phyloP scores from a whole-genome alignment of 192 early-diverging fungal genomes.

The Glomus cerebriforme region DNA sequence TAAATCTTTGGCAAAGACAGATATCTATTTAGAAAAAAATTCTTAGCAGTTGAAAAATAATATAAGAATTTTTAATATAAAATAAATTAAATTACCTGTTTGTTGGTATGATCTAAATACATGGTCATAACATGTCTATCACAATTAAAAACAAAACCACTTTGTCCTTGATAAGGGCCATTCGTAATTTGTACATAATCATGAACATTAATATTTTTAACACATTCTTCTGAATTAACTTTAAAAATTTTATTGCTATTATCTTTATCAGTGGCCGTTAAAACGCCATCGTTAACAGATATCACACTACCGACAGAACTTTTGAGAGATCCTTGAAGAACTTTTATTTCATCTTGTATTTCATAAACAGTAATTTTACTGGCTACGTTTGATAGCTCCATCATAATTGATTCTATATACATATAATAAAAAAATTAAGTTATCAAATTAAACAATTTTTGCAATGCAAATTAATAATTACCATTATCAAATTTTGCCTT shows the following conservation, averaged over 20 bases:
- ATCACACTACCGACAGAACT: neutral
- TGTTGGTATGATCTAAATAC: neutral
- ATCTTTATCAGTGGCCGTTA: neutral
- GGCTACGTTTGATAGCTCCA: neutral
- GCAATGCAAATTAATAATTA: neutral
- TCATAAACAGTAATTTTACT: neutral
- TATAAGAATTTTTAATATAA: neutral
- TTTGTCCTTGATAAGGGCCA: neutral
- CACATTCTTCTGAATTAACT: neutral
- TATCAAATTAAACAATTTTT: neutral
- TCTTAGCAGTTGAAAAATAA: neutral
- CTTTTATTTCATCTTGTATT: neutral
- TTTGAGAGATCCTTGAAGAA: neutral
- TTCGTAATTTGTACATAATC: neutral
- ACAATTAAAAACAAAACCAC: neutral
- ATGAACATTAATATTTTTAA: neutral
- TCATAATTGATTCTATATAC: neutral
- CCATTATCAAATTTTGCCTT: neutral
- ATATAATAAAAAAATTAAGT: neutral
- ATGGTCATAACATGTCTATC: neutral
- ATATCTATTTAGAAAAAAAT: neutral
- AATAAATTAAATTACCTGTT: neutral
- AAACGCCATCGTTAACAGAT: neutral
- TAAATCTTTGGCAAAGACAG: neutral
- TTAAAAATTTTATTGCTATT: neutral